Evolutionary conservation across 805 yeast genomes (phyloP), one percentile per base, ranked within the genome.

Genomic region (Yarrowia alimentaria): DNA sequence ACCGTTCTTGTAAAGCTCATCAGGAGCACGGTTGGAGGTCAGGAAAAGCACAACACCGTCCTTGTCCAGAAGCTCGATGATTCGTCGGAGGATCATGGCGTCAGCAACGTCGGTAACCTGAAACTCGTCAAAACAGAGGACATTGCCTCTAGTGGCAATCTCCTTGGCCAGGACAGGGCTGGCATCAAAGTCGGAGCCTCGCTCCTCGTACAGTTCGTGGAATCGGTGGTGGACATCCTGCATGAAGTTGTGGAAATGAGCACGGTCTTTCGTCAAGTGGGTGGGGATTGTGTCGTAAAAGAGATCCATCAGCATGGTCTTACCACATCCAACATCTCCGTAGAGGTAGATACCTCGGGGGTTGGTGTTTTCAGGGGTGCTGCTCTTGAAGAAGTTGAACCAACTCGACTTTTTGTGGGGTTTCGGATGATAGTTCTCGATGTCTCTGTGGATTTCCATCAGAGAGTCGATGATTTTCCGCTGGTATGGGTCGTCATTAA

Each of bases 101-200:
- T 93, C 99, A 0, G 98, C 99, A 22, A 93, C 97, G 65, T 93
- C 99, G 0, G 96, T 88, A 33, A 93, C 99, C 68, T 93, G 98
- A 63, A 93, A 91, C 68, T 93, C 99, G 68, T 93, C 99, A 64
- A 93, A 87, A 66, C 99, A 93, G 54, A 93, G 66, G 1, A 93
- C 80, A 1, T 91, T 83, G 4, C 93, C 75, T 43, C 75, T 72
- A 56, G 76, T 76, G 1, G 97, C 85, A 52, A 93, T 78, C 60
- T 87, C 95, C 54, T 82, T 80, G 0, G 97, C 96, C 26, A 89
- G 68, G 25, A 79, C 65, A 2, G 96, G 96, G 45, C 90, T 82
- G 2, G 90, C 83, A 60, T 90, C 97, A 49, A 84, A 68, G 56
- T 84, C 89, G 21, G 71, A 73, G n/a, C 83, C 81, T 62, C 84